phyloP scores from a whole-genome alignment of 305 asterid species.

The Striga hermonthica region DNA sequence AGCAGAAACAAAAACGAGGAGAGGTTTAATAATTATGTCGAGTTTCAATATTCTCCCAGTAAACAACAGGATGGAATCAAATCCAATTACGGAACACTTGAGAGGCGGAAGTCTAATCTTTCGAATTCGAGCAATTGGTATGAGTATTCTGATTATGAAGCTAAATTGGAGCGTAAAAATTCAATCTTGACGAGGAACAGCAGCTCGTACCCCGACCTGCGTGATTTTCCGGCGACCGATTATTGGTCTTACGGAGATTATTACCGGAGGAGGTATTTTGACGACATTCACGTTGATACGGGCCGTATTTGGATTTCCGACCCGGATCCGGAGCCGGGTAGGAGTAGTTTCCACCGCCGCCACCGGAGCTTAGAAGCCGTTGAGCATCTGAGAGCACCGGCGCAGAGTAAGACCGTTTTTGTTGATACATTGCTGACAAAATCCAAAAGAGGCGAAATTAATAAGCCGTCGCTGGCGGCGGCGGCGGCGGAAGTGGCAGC shows the following conservation, averaged over 20 bases:
- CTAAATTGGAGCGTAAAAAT: conserved; percentile 35
- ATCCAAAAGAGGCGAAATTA: conserved; percentile 27
- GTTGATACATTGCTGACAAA: conserved; percentile 42
- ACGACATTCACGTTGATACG: conserved; percentile 40
- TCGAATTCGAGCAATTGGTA: conserved; percentile 40
- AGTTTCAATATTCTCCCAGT: conserved; percentile 37
- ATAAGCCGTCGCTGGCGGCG: conserved; percentile 15
- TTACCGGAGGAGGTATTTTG: conserved; percentile 46
- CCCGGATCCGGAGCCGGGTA: conserved; percentile 32
- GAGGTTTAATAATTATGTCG: conserved; percentile 28
- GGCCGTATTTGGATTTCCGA: conserved; percentile 35
- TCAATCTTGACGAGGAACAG: conserved; percentile 46
- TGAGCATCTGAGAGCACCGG: conserved; percentile 31
- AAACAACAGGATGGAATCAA: conserved; percentile 33
- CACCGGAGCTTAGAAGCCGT: conserved; percentile 60
- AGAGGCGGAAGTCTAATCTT: conserved; percentile 34
- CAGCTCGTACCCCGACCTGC: conserved; percentile 82
- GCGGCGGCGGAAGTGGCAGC: neutral
- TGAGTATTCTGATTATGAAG: conserved; percentile 37
- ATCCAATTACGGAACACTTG: conserved; percentile 26
- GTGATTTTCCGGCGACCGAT: conserved; percentile 42
- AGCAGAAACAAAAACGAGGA: conserved; percentile 63
- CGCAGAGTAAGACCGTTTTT: conserved; percentile 34
- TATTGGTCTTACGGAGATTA: conserved; percentile 40
- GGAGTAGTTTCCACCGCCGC: conserved; percentile 48